These are phyloP conservation scores for Trametes pubescens DNA, from an alignment of 1,284 basidiomycete species.

Conservation along the genomic window DNA sequence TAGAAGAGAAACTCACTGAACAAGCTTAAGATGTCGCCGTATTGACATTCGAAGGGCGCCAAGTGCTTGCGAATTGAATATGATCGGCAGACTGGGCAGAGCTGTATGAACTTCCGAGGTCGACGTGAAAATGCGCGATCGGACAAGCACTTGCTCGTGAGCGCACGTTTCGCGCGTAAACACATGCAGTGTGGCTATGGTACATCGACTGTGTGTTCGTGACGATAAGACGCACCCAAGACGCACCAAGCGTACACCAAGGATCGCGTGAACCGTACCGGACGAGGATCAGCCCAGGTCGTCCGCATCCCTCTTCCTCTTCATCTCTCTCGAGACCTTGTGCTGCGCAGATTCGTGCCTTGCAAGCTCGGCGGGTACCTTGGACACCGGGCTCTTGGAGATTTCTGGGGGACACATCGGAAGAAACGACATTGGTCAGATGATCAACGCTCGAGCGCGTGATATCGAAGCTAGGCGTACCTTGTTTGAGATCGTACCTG, in stretches of 20 bases:
- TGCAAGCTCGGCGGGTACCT: constrained; percentile 86
- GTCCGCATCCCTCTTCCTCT: constrained; percentile 84
- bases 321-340: constrained; percentile 90
- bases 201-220: constrained; percentile 1
- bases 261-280: constrained; percentile 1
- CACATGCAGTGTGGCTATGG: constrained; percentile 13
- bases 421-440: constrained; percentile 17
- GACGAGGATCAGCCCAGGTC: constrained; percentile 59
- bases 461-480: constrained; percentile 49
- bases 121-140: neutral
- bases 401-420: constrained; percentile 67
- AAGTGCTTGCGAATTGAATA: constrained; percentile 1
- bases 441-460: constrained; percentile 19
- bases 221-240: constrained; percentile 26
- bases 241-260: constrained; percentile 17
- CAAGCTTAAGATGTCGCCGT: neutral
- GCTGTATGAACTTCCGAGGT: neutral
- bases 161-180: constrained; percentile 19
- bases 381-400: constrained; percentile 91
- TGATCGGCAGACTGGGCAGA: constrained; percentile 5
- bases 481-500: constrained; percentile 91
- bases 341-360: constrained; percentile 92
- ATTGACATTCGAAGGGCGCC: constrained; percentile 3
- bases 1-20: constrained; percentile 8
- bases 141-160: neutral